Evolutionary conservation across 2,329 filamentous ascomycete genomes (phyloP).

Genomic region (Fusarium odoratissimum): DNA sequence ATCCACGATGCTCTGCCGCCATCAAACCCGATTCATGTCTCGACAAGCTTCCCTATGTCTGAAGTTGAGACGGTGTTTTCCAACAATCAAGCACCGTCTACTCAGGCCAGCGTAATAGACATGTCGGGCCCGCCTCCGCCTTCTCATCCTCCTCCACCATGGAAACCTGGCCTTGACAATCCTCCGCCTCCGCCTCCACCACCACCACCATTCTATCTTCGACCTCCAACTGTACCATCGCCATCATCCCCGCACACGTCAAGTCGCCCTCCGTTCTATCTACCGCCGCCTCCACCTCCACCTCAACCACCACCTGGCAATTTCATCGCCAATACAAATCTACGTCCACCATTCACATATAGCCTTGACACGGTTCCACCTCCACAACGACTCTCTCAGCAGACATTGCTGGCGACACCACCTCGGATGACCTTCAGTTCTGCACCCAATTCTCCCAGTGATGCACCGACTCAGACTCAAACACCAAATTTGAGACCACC

Average conservation of each 20-base stretch:
- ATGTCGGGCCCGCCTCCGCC: slow-evolving; percentile 38
- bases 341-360: slow-evolving; percentile 19
- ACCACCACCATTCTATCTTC: slow-evolving; percentile 7
- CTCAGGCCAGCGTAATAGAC: slow-evolving; percentile 43
- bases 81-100: slow-evolving; percentile 46
- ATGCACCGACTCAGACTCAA: background rate
- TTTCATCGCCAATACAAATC: slow-evolving; percentile 13
- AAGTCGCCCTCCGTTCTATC: slow-evolving; percentile 2
- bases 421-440: background rate
- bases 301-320: slow-evolving; percentile 24
- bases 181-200: background rate
- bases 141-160: slow-evolving; percentile 22
- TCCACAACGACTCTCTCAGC: slow-evolving; percentile 6
- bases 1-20: slow-evolving; percentile 28
- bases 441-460: background rate
- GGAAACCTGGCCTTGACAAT: slow-evolving; percentile 9
- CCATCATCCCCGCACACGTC: slow-evolving; percentile 7
- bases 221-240: slow-evolving; percentile 8
- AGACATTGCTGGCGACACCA: slow-evolving; percentile 13
- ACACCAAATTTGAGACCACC: slow-evolving; percentile 1
- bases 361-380: slow-evolving; percentile 9
- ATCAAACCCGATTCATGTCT: slow-evolving; percentile 16
- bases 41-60: slow-evolving; percentile 41
- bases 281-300: slow-evolving; percentile 26
- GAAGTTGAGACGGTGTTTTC: slow-evolving; percentile 45